Evolutionary conservation across 169 alveolate species (phyloP).

Genomic region (Eimeria necatrix): DNA sequence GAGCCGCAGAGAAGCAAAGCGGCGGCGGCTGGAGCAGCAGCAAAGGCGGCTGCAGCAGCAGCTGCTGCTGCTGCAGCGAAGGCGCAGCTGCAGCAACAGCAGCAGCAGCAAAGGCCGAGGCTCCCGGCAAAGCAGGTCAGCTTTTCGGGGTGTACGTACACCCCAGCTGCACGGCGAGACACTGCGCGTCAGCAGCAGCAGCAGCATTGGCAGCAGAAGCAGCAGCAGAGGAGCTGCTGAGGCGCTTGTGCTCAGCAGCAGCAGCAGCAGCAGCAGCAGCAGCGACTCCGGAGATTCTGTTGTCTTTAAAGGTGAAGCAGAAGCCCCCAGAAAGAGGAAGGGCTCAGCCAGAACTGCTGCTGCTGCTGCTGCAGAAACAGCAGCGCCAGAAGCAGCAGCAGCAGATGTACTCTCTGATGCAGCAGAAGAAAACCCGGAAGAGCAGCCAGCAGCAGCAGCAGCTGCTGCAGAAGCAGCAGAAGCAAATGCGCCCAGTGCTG

Average conservation of each 20-base stretch:
- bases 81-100: constrained; percentile 1
- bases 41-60: constrained; percentile 54
- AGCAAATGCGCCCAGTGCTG: too few species aligned
- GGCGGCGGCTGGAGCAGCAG: constrained; percentile 36
- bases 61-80: constrained; percentile 19
- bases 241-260: not conserved
- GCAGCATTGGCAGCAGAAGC: constrained; percentile 42
- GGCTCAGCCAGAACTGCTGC: not conserved
- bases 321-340: not conserved
- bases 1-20: not conserved
- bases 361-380: not conserved
- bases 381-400: too few species aligned
- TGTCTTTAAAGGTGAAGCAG: not conserved
- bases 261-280: constrained; percentile 50
- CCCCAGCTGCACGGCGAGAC: not conserved
- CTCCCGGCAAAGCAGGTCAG: not conserved
- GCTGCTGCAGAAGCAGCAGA: too few species aligned
- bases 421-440: too few species aligned
- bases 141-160: not conserved
- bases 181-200: constrained; percentile 42
- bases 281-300: constrained; percentile 30
- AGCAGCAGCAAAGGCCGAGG: constrained; percentile 8
- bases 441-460: too few species aligned
- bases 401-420: too few species aligned
- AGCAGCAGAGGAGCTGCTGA: not conserved